phyloP scores from a whole-genome alignment of 2,329 filamentous ascomycete species.

The Pseudogymnoascus sp. region DNA sequence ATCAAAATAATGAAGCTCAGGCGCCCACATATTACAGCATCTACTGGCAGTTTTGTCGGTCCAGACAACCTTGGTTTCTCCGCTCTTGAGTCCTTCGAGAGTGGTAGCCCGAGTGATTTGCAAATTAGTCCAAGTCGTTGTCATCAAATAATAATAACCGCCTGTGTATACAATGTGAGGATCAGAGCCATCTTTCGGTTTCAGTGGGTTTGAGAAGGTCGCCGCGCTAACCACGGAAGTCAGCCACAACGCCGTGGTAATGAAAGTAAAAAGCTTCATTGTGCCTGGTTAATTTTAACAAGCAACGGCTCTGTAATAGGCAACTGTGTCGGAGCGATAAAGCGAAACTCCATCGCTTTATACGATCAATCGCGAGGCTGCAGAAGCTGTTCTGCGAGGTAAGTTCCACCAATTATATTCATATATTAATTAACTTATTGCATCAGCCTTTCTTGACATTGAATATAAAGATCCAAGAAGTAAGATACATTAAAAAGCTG shows the following conservation, averaged over 20 bases:
- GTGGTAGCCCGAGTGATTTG: slow-evolving; percentile 48
- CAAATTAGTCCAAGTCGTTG: slow-evolving; percentile 49
- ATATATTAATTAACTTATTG: neutral
- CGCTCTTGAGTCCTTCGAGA: slow-evolving; percentile 48
- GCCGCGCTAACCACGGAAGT: neutral
- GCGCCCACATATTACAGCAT: slow-evolving; percentile 52
- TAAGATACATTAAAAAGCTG: neutral
- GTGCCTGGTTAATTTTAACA: neutral
- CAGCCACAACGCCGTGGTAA: neutral
- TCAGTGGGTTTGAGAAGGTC: slow-evolving; percentile 46
- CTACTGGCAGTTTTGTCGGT: slow-evolving; percentile 38
- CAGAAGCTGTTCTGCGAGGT: neutral
- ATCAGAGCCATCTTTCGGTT: slow-evolving; percentile 43
- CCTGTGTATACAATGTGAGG: slow-evolving; percentile 45
- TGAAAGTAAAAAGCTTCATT: slow-evolving; percentile 5
- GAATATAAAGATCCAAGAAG: neutral
- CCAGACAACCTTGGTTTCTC: slow-evolving; percentile 44
- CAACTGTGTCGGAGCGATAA: neutral
- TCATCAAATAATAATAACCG: slow-evolving; percentile 51
- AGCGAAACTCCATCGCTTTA: neutral
- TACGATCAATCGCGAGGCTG: neutral
- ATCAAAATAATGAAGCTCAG: slow-evolving; percentile 47
- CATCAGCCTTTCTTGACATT: too few species aligned
- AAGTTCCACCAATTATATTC: slow-evolving; percentile 5
- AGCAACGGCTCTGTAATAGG: neutral